A percentile compares a stretch with the other conserved stretches of the same genome.
These are phyloP conservation scores for Dioszegia aurantiaca DNA, from an alignment of 768 basidiomycete species.

Conservation along the genomic window DNA sequence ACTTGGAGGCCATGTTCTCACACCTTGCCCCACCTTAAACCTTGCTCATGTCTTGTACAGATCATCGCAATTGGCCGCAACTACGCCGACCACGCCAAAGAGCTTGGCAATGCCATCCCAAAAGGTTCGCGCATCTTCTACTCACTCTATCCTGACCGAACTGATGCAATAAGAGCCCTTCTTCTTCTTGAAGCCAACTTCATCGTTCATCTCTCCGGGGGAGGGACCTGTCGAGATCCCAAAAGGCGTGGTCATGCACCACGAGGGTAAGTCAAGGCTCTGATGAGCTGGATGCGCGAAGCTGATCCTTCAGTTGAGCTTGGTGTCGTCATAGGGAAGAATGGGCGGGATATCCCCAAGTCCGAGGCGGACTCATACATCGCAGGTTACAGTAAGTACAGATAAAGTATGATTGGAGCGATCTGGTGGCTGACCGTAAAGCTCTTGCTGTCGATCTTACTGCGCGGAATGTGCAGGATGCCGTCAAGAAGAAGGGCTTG, in stretches of 20 bases:
- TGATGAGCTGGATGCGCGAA: not conserved
- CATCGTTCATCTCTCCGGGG: constrained; percentile 73
- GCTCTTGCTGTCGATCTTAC: constrained; percentile 96
- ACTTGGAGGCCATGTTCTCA: no score
- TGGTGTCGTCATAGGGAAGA: constrained; percentile 89
- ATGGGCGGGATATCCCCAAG: constrained; percentile 75
- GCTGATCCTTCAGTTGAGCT: constrained; percentile 68
- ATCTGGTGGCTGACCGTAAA: constrained; percentile 50
- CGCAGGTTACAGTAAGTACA: constrained; percentile 77
- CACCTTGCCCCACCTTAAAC: no score
- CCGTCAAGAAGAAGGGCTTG: constrained; percentile 85
- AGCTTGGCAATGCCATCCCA: constrained; percentile 81
- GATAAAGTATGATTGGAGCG: not conserved
- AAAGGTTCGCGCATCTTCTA: constrained; percentile 52
- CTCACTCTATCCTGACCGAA: not conserved
- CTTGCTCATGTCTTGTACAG: constrained; percentile 18
- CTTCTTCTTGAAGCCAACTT: constrained; percentile 97
- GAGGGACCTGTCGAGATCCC: constrained; percentile 80
- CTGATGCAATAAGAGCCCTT: constrained; percentile 69
- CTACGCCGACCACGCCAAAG: constrained; percentile 82
- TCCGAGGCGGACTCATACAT: constrained; percentile 71
- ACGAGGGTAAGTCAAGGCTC: constrained; percentile 67
- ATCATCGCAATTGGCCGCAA: constrained; percentile 96
- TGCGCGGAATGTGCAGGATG: constrained; percentile 89
- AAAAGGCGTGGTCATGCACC: constrained; percentile 73